Percentiles rank a stretch among this genome's conserved stretches.
Evolutionary conservation across 768 basidiomycete species (phyloP).

Genomic region (Mycena floridula): DNA sequence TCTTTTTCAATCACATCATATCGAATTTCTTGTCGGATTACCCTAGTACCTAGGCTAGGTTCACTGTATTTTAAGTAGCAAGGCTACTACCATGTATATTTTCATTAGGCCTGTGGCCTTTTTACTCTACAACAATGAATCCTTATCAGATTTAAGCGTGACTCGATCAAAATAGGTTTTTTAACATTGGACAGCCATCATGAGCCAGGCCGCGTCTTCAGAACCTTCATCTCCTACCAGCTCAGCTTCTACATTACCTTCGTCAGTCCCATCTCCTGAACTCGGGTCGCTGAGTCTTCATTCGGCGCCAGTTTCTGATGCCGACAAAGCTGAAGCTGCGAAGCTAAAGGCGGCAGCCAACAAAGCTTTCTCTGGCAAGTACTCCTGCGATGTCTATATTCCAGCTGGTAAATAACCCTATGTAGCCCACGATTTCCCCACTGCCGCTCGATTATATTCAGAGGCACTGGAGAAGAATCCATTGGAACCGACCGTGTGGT

Average conservation of each 20-base stretch:
- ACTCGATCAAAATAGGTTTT: not conserved
- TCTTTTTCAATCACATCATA: no score
- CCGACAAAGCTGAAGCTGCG: slow-evolving; percentile 61
- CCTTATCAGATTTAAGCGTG: not conserved
- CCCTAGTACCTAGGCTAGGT: no score
- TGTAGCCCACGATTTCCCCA: slow-evolving; percentile 66
- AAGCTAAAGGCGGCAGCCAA: slow-evolving; percentile 83
- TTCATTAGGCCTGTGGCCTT: no score
- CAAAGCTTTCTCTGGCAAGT: slow-evolving; percentile 72
- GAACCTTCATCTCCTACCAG: slow-evolving; percentile 33
- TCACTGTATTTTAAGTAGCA: no score
- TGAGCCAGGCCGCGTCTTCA: slow-evolving; percentile 15
- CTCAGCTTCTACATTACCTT: slow-evolving; percentile 43
- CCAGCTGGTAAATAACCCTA: not conserved
- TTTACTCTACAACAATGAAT: no score
- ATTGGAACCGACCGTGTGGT: slow-evolving; percentile 84
- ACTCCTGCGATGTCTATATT: slow-evolving; percentile 1
- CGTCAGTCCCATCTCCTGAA: slow-evolving; percentile 56
- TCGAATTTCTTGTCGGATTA: no score
- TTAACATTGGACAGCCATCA: not conserved
- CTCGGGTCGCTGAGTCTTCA: slow-evolving; percentile 46
- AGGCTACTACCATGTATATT: no score
- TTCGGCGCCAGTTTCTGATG: slow-evolving; percentile 48
- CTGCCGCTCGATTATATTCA: slow-evolving; percentile 75
- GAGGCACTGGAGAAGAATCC: slow-evolving; percentile 86